These are phyloP conservation scores for Sedum album DNA, from an alignment of 164 flowering plant species.

Conservation along the genomic window DNA sequence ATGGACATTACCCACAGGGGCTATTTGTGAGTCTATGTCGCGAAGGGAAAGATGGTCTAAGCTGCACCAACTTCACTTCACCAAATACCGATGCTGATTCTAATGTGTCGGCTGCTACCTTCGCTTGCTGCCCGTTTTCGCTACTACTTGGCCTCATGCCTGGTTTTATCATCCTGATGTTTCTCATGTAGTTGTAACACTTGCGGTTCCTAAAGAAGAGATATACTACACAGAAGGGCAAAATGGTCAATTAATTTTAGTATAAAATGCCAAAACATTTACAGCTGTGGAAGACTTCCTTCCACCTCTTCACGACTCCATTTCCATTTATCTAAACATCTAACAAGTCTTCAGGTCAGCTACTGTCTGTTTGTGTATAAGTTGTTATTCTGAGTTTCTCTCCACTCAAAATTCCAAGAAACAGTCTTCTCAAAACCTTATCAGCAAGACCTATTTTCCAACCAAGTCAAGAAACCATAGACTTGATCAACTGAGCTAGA, in stretches of 20 bases:
- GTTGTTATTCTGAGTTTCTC: constrained; percentile 1
- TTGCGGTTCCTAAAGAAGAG: no score
- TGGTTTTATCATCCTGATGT: background rate
- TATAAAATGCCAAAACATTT: background rate
- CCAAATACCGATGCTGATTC: background rate
- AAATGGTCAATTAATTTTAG: background rate
- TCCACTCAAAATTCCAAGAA: background rate
- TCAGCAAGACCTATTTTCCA: background rate
- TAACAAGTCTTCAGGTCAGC: background rate
- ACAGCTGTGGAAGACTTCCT: background rate
- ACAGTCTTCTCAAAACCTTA: background rate
- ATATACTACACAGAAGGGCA: background rate
- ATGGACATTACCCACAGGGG: background rate
- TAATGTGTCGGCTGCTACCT: background rate
- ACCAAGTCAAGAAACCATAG: background rate
- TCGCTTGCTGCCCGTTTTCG: background rate
- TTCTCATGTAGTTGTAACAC: background rate
- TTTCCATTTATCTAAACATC: background rate
- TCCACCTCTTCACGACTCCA: background rate
- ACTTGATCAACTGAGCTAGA: background rate
- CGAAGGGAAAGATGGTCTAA: background rate
- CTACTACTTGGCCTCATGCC: background rate
- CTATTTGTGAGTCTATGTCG: background rate
- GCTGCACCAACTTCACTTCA: background rate
- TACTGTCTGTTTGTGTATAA: background rate